Conservation (phyloP, 2,329 filamentous ascomycete species). For the Claviceps lovelessii region DNA sequence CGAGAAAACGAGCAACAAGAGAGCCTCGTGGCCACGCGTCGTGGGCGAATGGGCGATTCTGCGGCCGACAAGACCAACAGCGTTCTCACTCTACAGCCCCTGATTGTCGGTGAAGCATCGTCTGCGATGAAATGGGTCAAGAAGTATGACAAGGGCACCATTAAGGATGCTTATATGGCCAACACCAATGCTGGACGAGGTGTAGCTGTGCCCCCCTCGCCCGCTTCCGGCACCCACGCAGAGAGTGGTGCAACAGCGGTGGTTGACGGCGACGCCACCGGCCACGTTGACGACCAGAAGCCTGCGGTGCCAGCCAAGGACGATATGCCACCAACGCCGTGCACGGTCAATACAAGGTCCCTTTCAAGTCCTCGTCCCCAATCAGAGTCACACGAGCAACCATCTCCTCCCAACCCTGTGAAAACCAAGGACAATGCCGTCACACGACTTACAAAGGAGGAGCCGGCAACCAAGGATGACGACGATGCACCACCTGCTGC, state of each 20-base stretch:
- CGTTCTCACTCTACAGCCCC: slow-evolving; percentile 72
- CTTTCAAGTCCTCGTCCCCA: neutral
- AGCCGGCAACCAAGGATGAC: neutral
- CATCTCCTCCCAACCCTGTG: neutral
- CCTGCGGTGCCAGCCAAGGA: slow-evolving; percentile 30
- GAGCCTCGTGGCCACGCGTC: slow-evolving; percentile 28
- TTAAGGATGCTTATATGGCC: slow-evolving; percentile 73
- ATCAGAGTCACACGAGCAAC: neutral
- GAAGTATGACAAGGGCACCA: slow-evolving; percentile 81
- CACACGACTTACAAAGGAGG: neutral
- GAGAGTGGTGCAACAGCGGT: slow-evolving; percentile 10
- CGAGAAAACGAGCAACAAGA: slow-evolving; percentile 43
- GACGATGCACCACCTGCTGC: neutral
- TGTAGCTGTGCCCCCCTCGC: slow-evolving; percentile 18
- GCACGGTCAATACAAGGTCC: slow-evolving; percentile 1
- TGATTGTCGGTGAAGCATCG: slow-evolving; percentile 72
- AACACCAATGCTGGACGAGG: slow-evolving; percentile 61
- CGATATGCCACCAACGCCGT: slow-evolving; percentile 5
- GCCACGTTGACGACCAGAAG: neutral
- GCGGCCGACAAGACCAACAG: slow-evolving; percentile 70
- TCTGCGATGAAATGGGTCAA: slow-evolving; percentile 94
- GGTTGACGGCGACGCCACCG: slow-evolving; percentile 4
- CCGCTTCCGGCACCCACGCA: slow-evolving; percentile 18
- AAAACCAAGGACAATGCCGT: neutral
- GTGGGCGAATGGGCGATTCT: slow-evolving; percentile 41